Evolutionary conservation across 2,329 filamentous ascomycete genomes (phyloP), one percentile per base, ranked within the genome.

Genomic region (Aspergillus puulaauensis): DNA sequence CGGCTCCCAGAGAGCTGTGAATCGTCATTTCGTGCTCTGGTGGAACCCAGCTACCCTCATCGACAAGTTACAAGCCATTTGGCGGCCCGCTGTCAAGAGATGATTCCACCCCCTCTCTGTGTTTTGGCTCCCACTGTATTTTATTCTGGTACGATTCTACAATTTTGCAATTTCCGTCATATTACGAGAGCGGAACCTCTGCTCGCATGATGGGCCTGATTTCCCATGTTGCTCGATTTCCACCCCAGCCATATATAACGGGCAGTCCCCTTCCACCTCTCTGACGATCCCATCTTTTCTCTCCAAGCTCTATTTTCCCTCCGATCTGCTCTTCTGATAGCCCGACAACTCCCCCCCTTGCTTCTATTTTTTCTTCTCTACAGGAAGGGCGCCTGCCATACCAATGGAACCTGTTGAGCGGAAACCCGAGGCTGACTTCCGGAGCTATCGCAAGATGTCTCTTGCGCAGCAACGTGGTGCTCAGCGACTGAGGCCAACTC

Each of bases 401-500:
- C 47, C 64, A 57, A 67, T 67, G 65, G 64, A 67, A 41, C 54
- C 59, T 41, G 52, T 65, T 40, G 51, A 59, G 49, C 60, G 61
- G 47, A 67, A 67, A 57, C 56, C 67, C 15, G 71, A 71, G 61
- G 54, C 67, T 24, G 63, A 66, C 61, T 70, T 65, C 54, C 59
- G 66, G 15, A 61, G 56, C 61, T 58, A 63, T 58, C 56, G 59
- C 52, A 61, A 66, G 21, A 65, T 68, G 59, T 59, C 66, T 41
- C 60, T 62, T 48, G 48, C 61, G 9, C 65, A 70, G 19, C 64
- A 70, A 44, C 58, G 62, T 40, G 58, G 60, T 17, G 52, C 63
- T 56, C 82, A 81, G 11, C 75, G 79, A 58, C 76, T 89, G 15
- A 78, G 74, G 52, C 76, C 82, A n/a, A 80, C 83, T 3, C 75